Conservation (phyloP, 139 green algal species). For the Trebouxia sp. region DNA sequence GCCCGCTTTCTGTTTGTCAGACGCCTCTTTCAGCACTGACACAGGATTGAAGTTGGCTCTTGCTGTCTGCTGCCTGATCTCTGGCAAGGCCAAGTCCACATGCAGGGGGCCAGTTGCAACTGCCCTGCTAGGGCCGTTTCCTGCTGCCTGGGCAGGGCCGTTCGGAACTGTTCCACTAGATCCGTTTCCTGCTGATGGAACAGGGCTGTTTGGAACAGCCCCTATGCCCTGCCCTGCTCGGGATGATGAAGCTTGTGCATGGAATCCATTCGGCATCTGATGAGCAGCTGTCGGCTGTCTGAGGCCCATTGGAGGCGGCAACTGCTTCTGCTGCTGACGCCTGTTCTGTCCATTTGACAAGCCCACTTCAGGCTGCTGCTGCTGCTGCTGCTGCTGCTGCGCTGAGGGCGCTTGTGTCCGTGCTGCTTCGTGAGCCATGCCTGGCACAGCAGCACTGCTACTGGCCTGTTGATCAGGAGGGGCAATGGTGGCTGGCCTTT, state of each 20-base stretch:
- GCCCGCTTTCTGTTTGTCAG: not conserved
- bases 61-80: not conserved
- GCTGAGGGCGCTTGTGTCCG: not conserved
- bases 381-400: conserved; percentile 7
- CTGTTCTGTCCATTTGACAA: no score
- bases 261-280: no score
- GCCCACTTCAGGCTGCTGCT: not conserved
- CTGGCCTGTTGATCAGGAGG: not conserved
- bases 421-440: not conserved
- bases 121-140: no score
- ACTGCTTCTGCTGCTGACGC: not conserved
- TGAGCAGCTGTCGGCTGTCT: no score
- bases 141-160: no score
- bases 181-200: no score
- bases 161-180: no score
- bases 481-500: not conserved
- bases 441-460: not conserved
- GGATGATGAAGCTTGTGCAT: no score
- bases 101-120: no score
- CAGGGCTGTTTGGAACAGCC: no score
- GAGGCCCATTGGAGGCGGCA: no score
- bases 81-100: not conserved
- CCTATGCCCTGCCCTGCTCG: no score
- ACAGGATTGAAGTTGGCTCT: not conserved
- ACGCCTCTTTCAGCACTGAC: not conserved